These are phyloP conservation scores for Euphrasia arctica DNA, from an alignment of 305 asterid genomes.

Conservation along the genomic window DNA sequence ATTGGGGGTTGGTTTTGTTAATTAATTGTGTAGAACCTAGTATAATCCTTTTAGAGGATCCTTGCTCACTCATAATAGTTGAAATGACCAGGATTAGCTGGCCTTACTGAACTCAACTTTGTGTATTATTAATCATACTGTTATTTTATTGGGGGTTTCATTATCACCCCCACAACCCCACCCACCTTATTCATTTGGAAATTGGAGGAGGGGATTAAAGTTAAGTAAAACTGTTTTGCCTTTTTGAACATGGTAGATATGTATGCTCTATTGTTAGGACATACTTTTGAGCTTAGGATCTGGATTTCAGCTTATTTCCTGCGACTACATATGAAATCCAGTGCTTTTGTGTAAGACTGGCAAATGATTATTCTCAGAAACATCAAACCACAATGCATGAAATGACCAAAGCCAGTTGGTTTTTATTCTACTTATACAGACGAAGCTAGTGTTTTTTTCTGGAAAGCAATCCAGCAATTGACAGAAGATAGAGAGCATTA, in stretches of 20 bases:
- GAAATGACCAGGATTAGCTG: not conserved
- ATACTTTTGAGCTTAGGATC: conserved; percentile 8
- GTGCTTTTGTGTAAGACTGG: conserved; percentile 13
- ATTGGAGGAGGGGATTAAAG: not conserved
- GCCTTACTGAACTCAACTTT: not conserved
- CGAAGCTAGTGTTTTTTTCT: conserved; percentile 21
- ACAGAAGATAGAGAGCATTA: conserved; percentile 90
- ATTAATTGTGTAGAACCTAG: conserved; percentile 6
- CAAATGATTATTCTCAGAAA: not conserved
- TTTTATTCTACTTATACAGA: conserved; percentile 22
- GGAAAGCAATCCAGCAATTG: conserved; percentile 40
- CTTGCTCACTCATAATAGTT: not conserved
- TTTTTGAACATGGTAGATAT: not conserved
- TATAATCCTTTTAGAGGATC: not conserved
- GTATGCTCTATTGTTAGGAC: too few species aligned
- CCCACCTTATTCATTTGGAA: too few species aligned
- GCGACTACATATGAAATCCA: not conserved
- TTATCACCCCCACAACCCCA: too few species aligned
- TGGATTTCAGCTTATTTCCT: conserved; percentile 7
- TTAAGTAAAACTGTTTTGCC: conserved; percentile 3
- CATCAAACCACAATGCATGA: conserved; percentile 9
- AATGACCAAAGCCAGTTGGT: conserved; percentile 15
- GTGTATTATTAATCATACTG: not conserved
- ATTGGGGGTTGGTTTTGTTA: conserved; percentile 17
- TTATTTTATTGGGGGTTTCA: too few species aligned